phyloP scores from a whole-genome alignment of 345 rosid species.

The Turnera subulata region DNA sequence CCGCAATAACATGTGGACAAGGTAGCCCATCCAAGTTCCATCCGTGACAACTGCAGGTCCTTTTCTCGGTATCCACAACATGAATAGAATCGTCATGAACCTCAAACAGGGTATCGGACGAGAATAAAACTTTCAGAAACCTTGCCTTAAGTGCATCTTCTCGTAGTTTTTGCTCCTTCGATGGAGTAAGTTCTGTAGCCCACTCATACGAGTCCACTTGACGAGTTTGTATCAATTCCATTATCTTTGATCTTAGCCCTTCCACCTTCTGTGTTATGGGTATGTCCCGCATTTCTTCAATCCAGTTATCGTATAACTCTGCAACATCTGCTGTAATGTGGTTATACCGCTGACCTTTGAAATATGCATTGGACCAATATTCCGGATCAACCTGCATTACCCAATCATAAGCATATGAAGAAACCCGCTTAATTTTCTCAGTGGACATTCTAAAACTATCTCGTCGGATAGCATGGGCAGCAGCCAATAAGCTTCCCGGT shows the following conservation, averaged over 20 bases:
- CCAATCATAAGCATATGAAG: conserved; percentile 78
- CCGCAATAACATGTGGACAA: conserved; percentile 81
- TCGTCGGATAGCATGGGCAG: conserved; percentile 64
- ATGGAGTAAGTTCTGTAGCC: conserved; percentile 66
- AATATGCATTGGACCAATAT: conserved; percentile 60
- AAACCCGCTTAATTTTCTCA: conserved; percentile 61
- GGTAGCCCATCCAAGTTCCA: conserved; percentile 77
- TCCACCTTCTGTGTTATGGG: conserved; percentile 67
- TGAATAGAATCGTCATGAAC: conserved; percentile 68
- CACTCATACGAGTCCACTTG: conserved; percentile 45
- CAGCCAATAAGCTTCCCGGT: conserved; percentile 57
- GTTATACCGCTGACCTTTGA: conserved; percentile 70
- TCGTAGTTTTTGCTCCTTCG: conserved; percentile 51
- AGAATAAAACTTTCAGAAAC: conserved; percentile 58
- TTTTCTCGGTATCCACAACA: conserved; percentile 61
- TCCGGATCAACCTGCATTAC: conserved; percentile 64
- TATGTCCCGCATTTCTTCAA: conserved; percentile 64
- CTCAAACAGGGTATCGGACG: conserved; percentile 79
- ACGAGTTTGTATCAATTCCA: conserved; percentile 50
- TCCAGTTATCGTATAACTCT: conserved; percentile 59
- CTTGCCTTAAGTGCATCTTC: conserved; percentile 53
- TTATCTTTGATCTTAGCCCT: conserved; percentile 38
- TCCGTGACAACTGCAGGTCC: conserved; percentile 62
- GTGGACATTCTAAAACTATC: conserved; percentile 49
- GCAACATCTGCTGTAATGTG: conserved; percentile 56